Base-by-base conservation (phyloP, 441 rosid genomes). In the Euphorbia schlechtendalii region DNA sequence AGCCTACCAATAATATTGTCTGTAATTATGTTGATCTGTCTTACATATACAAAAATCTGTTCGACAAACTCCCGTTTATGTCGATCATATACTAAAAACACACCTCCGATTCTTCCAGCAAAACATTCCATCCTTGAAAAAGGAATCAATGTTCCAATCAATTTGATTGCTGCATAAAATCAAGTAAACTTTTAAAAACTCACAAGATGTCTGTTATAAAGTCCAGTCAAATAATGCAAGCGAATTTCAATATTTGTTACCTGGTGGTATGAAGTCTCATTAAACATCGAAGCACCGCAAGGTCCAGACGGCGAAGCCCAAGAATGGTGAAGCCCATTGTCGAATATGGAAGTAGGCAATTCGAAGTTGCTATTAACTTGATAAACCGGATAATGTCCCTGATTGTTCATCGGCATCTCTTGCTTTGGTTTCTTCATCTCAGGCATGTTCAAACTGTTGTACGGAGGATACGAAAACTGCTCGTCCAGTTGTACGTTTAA, bases 401-500 rank as follows among this genome's bases (percentile, higher is more conserved):
- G 85, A 40, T 72, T 61, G 64, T 76, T 80, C 69, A 73, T 73
- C 71, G 74, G 81, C 75, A 68, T 69, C n/a, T 74, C 78, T 4
- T 62, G 78, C 71, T 73, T 75, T 67, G 74, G 48, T 73, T 76
- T 80, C 76, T 76, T 68, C 55, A 74, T 69, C 7, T 77, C 81
- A 0, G 74, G 77, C 68, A 78, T 58, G 74, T 63, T 65, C 52
- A 78, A 66, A 68, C 76, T 74, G 59, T 69, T 32, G 48, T 64
- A 81, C 20, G 83, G 79, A 20, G 80, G 77, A 67, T 71, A 89
- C 6, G 87, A 69, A 76, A 81, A 83, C 64, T 84, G 87, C 14
- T 85, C 90, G 17, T 81, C 78, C 2, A 79, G 71, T 65, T 86
- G 60, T 25, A 41, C 41, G 28, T 18, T 78, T 52, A 82, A 74